Percentiles rank a stretch among this genome's conserved stretches.
These are phyloP conservation scores for Aspergillus sclerotiicarbonarius DNA, from an alignment of 495 filamentous ascomycete species.

Conservation along the genomic window DNA sequence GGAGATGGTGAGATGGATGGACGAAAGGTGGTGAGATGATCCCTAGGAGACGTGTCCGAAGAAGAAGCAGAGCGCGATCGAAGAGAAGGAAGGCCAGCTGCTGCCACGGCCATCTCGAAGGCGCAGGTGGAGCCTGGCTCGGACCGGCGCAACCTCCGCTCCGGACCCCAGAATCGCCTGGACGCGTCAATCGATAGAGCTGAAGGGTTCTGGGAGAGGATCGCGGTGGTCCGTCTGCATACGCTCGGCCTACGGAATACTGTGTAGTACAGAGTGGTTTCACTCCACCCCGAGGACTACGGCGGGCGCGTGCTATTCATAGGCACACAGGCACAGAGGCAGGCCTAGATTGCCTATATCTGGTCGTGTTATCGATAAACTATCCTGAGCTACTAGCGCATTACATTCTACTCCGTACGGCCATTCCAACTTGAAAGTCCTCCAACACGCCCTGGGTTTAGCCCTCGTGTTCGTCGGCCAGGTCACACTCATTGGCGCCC, in stretches of 20 bases:
- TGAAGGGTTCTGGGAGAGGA: too few species aligned
- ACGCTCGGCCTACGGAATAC: too few species aligned
- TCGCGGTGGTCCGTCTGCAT: too few species aligned
- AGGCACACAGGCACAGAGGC: background rate
- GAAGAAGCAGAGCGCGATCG: constrained; percentile 18
- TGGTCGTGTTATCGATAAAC: too few species aligned
- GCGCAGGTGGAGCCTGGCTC: background rate
- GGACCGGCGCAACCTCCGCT: background rate
- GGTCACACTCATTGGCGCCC: background rate
- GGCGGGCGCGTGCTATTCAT: background rate
- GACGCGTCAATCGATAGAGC: background rate
- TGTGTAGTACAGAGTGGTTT: too few species aligned
- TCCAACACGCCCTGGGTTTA: too few species aligned
- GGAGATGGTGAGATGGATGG: background rate
- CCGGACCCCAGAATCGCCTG: background rate
- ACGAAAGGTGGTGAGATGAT: constrained; percentile 6
- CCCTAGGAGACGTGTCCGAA: constrained; percentile 20
- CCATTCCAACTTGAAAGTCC: too few species aligned
- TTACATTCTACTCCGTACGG: too few species aligned
- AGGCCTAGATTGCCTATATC: background rate
- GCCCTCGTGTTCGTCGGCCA: too few species aligned
- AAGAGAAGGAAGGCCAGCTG: constrained; percentile 8
- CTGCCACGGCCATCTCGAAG: background rate
- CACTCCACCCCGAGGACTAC: background rate
- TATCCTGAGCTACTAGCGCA: too few species aligned